phyloP scores from a whole-genome alignment of 1,284 basidiomycete species.

The Polyporus tsugae region DNA sequence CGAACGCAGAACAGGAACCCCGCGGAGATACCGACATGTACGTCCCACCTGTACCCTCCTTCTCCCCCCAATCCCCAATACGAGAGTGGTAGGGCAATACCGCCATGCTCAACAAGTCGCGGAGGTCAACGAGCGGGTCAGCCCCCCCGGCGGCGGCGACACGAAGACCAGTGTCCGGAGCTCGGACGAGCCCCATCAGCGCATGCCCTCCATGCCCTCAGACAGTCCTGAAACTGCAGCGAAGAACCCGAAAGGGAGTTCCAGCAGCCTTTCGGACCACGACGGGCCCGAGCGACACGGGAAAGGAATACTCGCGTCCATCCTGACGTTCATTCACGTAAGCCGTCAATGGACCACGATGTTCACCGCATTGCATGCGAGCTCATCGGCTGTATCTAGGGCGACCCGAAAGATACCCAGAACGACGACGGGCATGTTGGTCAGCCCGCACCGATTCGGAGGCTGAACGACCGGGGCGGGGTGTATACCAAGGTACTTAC shows the following conservation, averaged over 20 bases:
- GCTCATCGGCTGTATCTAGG: constrained; percentile 15
- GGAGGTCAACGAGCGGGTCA: constrained; percentile 25
- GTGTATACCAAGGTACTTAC: constrained; percentile 30
- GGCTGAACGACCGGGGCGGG: constrained; percentile 28
- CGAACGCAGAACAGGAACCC: constrained; percentile 28
- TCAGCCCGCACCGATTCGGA: constrained; percentile 20
- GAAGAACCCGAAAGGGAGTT: neutral
- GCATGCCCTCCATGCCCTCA: constrained; percentile 6
- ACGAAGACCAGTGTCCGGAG: constrained; percentile 12
- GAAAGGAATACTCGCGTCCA: constrained; percentile 13
- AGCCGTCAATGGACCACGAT: neutral
- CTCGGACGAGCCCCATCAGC: constrained; percentile 14
- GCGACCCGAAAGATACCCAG: constrained; percentile 10
- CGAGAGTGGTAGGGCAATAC: constrained; percentile 29
- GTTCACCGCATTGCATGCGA: too few species aligned
- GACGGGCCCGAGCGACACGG: constrained; percentile 3
- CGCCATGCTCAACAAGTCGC: constrained; percentile 32
- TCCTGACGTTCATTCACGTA: constrained; percentile 22
- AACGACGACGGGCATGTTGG: constrained; percentile 16
- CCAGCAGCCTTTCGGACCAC: neutral
- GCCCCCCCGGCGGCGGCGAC: constrained; percentile 16
- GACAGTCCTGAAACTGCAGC: neutral
- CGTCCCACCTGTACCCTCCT: neutral
- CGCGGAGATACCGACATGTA: constrained; percentile 34
- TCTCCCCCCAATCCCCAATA: neutral